Evolutionary conservation across 305 asterid species (phyloP).

Genomic region (Euphrasia arctica): DNA sequence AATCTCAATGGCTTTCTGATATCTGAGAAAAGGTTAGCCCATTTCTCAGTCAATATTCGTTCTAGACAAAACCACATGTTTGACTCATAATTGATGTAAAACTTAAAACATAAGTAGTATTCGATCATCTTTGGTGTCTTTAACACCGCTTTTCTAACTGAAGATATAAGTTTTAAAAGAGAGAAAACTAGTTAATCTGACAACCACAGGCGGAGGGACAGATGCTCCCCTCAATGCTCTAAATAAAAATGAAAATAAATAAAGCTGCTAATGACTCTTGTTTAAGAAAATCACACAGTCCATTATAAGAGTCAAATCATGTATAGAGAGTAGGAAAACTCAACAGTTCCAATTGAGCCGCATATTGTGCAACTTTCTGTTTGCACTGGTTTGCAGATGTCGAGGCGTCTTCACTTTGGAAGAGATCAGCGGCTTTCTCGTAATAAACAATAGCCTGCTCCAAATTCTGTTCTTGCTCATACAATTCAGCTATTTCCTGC

Average conservation of each 20-base stretch:
- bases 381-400: slow-evolving; percentile 73
- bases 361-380: slow-evolving; percentile 70
- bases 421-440: slow-evolving; percentile 72
- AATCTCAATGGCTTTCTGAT: slow-evolving; percentile 64
- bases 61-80: slow-evolving; percentile 3
- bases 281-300: neutral
- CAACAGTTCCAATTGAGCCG: slow-evolving; percentile 69
- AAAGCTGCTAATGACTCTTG: slow-evolving; percentile 10
- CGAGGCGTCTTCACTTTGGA: slow-evolving; percentile 66
- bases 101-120: slow-evolving; percentile 19
- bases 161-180: neutral
- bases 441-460: slow-evolving; percentile 56
- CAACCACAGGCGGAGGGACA: neutral
- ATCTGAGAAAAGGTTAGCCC: slow-evolving; percentile 39
- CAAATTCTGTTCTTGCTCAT: slow-evolving; percentile 69
- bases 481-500: slow-evolving; percentile 81
- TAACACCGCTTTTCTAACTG: slow-evolving; percentile 8
- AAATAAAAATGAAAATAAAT: neutral
- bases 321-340: slow-evolving; percentile 25
- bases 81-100: slow-evolving; percentile 12
- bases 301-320: slow-evolving; percentile 3
- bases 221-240: too few relatives aligned
- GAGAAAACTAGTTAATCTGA: neutral
- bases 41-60: slow-evolving; percentile 19
- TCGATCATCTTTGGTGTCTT: slow-evolving; percentile 4